Base-by-base conservation (phyloP, 2,329 filamentous ascomycete species). In the Fusarium pseudocircinatum region DNA sequence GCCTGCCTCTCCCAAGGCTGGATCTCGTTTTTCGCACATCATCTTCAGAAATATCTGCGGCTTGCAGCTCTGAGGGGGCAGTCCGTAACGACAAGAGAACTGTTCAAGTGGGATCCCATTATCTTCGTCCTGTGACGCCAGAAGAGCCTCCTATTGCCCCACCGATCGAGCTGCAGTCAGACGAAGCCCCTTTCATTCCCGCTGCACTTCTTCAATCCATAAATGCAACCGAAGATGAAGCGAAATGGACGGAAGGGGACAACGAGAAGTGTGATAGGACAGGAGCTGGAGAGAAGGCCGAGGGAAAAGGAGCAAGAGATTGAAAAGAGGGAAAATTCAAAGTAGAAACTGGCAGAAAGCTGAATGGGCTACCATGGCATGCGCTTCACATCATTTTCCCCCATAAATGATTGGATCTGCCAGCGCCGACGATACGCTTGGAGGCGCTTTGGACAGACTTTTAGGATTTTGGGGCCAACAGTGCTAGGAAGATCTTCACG, bases 1-100 rank as follows among this genome's bases (percentile, higher is more conserved):
- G 72, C 37, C 73, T 83, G 28, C 82, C 82, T 44, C 68, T 79
- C 6, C 82, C 82, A 36, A 78, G 77, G 24, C 69, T 80, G 37
- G 76, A 77, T 44, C 20, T 74, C 24, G 40, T 73, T 26, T 70
- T 75, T 22, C 37, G 52, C 14, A 63, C 53, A 24, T 52, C 73
- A 37, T 43, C 40, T 20, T 46, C 46, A 32, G 59, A 60, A 16
- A 49, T 66, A 4, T 57, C 57, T 14, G 70, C 70, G 34, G 62
- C 60, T 24, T 75, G 52, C 57, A 74, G 75, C 46, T 37, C 70
- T 42, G 75, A 80, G 49, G 75, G 70, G 13, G 70, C 74, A 32
- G 72, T 79, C 36, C 75, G 65, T 10, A 79, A 73, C 77, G 75
- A 78, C 36, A 76, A 76, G 69, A 78, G 77, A 64, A 69, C 69